Percentiles rank a stretch among this genome's conserved stretches.
These are phyloP conservation scores for Phytophthora foliorum DNA, from an alignment of 352 stramenopile genomes.

Conservation along the genomic window DNA sequence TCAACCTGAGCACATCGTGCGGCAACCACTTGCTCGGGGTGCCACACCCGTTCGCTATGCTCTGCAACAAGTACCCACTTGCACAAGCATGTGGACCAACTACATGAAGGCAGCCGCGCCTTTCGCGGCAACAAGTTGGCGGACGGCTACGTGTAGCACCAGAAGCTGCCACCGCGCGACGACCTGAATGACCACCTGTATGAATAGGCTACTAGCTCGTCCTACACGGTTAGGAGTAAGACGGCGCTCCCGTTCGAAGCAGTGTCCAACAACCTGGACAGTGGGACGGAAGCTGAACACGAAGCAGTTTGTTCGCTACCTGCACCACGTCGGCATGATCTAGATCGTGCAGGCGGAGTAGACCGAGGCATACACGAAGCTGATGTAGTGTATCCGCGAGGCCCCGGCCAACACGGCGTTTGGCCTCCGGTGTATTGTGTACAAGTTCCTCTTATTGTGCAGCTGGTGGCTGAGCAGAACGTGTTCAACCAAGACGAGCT, in stretches of 20 bases:
- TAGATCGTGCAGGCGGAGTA: conserved; percentile 98
- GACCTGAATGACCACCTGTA: conserved; percentile 91
- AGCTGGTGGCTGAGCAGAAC: conserved; percentile 96
- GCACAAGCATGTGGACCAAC: too few species aligned
- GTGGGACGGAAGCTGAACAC: too few species aligned
- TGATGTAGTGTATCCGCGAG: conserved; percentile 98
- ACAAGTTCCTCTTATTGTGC: conserved; percentile 97
- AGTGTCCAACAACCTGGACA: conserved; percentile 99
- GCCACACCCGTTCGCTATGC: too few species aligned
- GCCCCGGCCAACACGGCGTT: conserved; percentile 96
- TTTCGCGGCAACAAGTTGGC: too few species aligned
- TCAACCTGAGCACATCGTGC: too few species aligned
- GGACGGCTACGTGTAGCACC: too few species aligned
- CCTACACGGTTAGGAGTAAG: conserved; percentile 94
- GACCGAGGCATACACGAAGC: conserved; percentile 96
- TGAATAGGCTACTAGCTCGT: conserved; percentile 92
- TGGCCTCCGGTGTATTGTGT: conserved; percentile 96
- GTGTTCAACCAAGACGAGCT: conserved; percentile 95
- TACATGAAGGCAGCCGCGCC: too few species aligned
- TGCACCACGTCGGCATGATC: conserved; percentile 98
- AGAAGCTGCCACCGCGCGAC: conserved; percentile 92
- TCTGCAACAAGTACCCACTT: too few species aligned
- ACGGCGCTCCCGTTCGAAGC: conserved; percentile 89
- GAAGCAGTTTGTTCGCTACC: conserved; percentile 98
- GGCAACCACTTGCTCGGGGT: too few species aligned